phyloP scores from a whole-genome alignment of 352 stramenopile genomes.

The Phytopythium delawarense region DNA sequence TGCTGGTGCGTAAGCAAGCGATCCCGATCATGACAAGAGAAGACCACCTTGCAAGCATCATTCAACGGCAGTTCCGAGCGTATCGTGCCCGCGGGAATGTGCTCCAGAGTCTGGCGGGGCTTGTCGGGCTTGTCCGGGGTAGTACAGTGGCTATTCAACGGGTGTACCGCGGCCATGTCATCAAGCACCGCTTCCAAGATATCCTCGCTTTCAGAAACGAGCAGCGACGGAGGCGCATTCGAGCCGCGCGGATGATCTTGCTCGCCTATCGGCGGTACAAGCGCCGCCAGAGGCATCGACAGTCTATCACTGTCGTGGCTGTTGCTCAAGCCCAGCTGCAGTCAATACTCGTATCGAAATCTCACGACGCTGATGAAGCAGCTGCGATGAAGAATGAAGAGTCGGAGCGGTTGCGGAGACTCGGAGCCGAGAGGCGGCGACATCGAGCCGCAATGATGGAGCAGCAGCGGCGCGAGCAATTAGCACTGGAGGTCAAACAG shows the following conservation, averaged over 20 bases:
- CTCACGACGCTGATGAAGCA: slow-evolving; percentile 18
- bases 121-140: slow-evolving; percentile 23
- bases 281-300: slow-evolving; percentile 34
- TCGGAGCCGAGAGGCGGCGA: slow-evolving; percentile 45
- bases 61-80: slow-evolving; percentile 49
- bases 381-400: slow-evolving; percentile 10
- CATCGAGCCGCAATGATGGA: slow-evolving; percentile 51
- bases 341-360: slow-evolving; percentile 33
- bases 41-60: slow-evolving; percentile 38
- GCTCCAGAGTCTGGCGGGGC: slow-evolving; percentile 25
- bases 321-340: slow-evolving; percentile 50
- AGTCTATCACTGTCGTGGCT: slow-evolving; percentile 53
- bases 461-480: slow-evolving; percentile 46
- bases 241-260: slow-evolving; percentile 31
- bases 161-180: slow-evolving; percentile 40
- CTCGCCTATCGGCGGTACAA: slow-evolving; percentile 43
- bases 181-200: slow-evolving; percentile 30
- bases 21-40: slow-evolving; percentile 20
- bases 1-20: slow-evolving; percentile 41
- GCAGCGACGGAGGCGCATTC: slow-evolving; percentile 12
- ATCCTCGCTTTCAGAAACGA: slow-evolving; percentile 19
- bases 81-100: slow-evolving; percentile 32
- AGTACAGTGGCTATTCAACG: slow-evolving; percentile 51
- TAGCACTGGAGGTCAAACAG: slow-evolving; percentile 40
- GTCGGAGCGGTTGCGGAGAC: slow-evolving; percentile 38